These are phyloP conservation scores for Erigeron canadensis DNA, from an alignment of 129 eudicot species.

Conservation along the genomic window DNA sequence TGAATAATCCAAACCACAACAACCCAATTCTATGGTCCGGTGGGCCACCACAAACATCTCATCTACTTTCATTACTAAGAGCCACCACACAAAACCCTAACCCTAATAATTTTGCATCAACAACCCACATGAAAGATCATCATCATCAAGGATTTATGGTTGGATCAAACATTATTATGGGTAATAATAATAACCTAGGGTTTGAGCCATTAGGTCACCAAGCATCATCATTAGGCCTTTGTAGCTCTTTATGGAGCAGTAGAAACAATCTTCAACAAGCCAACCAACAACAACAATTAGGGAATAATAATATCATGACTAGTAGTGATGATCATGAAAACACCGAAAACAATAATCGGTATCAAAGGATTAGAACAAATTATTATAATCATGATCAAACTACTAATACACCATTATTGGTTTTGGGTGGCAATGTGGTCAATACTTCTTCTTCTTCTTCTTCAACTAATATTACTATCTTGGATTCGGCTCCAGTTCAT, in stretches of 20 bases:
- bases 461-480: conserved; percentile 28
- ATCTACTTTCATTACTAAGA: conserved; percentile 64
- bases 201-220: conserved; percentile 37
- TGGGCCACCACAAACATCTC: conserved; percentile 58
- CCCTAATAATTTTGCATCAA: conserved; percentile 46
- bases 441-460: conserved; percentile 30
- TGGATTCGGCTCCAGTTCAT: conserved; percentile 68
- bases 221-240: conserved; percentile 34
- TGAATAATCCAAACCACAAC: conserved; percentile 22
- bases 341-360: conserved; percentile 34
- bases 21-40: conserved; percentile 55
- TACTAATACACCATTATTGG: conserved; percentile 37
- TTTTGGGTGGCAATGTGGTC: not conserved
- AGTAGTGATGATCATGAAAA: conserved; percentile 45
- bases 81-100: conserved; percentile 65
- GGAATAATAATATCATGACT: conserved; percentile 38
- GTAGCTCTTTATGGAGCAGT: conserved; percentile 47
- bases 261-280: conserved; percentile 42
- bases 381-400: conserved; percentile 35
- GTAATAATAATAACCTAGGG: conserved; percentile 43
- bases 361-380: conserved; percentile 58
- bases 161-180: conserved; percentile 47
- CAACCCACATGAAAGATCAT: conserved; percentile 40
- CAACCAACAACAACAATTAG: conserved; percentile 41
- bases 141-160: conserved; percentile 38